Evolutionary conservation across 2,329 filamentous ascomycete species (phyloP).

Genomic region (Scytalidium lignicola): DNA sequence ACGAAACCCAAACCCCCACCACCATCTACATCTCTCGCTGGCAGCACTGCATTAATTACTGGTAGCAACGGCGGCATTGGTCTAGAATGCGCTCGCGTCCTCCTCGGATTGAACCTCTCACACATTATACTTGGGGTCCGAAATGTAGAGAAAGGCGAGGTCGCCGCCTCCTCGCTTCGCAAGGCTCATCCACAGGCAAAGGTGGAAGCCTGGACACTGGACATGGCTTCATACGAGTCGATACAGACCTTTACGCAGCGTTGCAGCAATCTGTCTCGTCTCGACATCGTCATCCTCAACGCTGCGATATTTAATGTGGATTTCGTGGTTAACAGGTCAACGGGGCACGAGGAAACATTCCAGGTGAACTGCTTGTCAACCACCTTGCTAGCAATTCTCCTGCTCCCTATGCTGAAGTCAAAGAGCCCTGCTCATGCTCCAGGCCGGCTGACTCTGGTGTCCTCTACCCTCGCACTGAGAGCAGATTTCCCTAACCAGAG

Average conservation of each 20-base stretch:
- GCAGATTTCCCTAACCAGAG: constrained; percentile 23
- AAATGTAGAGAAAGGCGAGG: too few species aligned
- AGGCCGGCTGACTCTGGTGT: constrained; percentile 24
- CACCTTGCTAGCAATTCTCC: constrained; percentile 18
- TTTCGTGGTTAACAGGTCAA: constrained; percentile 16
- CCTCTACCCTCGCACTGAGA: constrained; percentile 22
- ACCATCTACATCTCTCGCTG: too few species aligned
- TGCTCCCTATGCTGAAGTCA: constrained; percentile 24
- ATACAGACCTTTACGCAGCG: constrained; percentile 36
- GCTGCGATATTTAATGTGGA: constrained; percentile 28
- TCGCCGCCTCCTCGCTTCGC: too few species aligned
- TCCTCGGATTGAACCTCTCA: too few species aligned
- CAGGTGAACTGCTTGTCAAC: constrained; percentile 30
- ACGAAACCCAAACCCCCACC: too few species aligned
- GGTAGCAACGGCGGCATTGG: too few species aligned
- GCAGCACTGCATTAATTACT: too few species aligned
- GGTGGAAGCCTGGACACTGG: constrained; percentile 45
- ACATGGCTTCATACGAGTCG: constrained; percentile 42
- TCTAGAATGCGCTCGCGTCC: too few species aligned
- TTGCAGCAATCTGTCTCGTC: constrained; percentile 25
- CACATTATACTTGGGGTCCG: too few species aligned
- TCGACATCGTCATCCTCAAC: constrained; percentile 40
- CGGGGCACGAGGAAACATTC: constrained; percentile 34
- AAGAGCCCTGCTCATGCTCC: constrained; percentile 2
- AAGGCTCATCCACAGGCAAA: too few species aligned